Evolutionary conservation across 2,329 filamentous ascomycete genomes (phyloP), one percentile per base, ranked within the genome.

Genomic region (Cylindrodendrum hubeiense): DNA sequence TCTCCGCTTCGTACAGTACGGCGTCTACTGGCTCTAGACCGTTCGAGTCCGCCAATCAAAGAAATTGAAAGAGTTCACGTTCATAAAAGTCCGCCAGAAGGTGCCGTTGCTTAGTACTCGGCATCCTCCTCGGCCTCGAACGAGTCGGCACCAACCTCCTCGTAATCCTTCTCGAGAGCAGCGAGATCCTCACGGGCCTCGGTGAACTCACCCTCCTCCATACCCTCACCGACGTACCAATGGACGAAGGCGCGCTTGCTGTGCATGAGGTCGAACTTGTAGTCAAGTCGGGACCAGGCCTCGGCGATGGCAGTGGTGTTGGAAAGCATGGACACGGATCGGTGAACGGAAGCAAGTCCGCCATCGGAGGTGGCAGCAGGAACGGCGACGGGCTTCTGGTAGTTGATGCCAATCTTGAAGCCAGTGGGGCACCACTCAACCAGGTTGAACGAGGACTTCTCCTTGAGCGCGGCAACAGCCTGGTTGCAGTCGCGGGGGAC

Each of bases 121-220:
- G 79, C 85, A 72, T 83, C 86, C 76, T 90, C 90, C 50, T 89
- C 89, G 17, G 87, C 84, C 72, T 90, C 84, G 69, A 84, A 82
- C 71, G 91, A 93, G 81, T 95, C 92, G 78, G 85, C 88, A 66
- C 92, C 92, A 73, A 95, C 92, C 86, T 95, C 93, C 81, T 94
- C 92, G 79, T 95, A 95, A 76, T 95, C 93, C 85, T 91, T 93
- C 86, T 95, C 93, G 34, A 96, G 85, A 51, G 93, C 93, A 68
- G 93, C 93, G 66, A 96, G 85, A 79, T 96, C 93, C 84, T 96
- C 93, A 73, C 93, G 91, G 67, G 93, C 93, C 82, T 96, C 93
- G 68, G 90, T 92, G 84, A 96, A 96, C 81, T 96, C 93, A 75
- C 93, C 93, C 80, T 96, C 93, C 84, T 96, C 93, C 93, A 96